Evolutionary conservation across 2,329 filamentous ascomycete species (phyloP).

Genomic region (Penicillium capsulatum): DNA sequence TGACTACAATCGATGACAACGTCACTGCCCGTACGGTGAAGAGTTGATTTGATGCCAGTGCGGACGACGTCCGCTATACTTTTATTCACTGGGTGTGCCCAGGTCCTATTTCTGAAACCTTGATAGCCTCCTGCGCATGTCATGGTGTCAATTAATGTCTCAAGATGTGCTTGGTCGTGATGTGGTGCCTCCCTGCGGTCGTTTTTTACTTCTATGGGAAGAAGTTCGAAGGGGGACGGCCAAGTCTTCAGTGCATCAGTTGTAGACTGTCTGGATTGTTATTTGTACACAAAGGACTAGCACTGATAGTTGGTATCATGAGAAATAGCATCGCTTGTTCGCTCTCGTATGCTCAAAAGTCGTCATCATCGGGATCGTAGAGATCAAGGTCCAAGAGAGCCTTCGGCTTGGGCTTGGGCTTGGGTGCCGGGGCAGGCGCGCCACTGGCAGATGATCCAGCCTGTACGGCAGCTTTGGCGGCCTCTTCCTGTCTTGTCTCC

Average conservation of each 20-base stretch:
- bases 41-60: not conserved
- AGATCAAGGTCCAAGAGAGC: conserved; percentile 43
- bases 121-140: no score
- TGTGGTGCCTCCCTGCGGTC: conserved; percentile 54
- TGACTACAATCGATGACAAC: no score
- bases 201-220: conserved; percentile 58
- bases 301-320: conserved; percentile 19
- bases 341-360: not conserved
- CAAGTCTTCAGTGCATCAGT: conserved; percentile 53
- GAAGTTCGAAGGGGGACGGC: conserved; percentile 54
- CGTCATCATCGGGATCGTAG: conserved; percentile 45
- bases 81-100: no score
- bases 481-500: conserved; percentile 33
- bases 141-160: no score
- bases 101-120: no score
- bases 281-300: not conserved
- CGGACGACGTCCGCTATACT: no score
- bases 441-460: conserved; percentile 25
- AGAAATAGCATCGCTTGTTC: not conserved
- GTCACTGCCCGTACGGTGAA: conserved; percentile 3
- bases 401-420: conserved; percentile 37
- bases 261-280: conserved; percentile 34
- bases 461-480: conserved; percentile 32
- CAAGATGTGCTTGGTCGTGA: conserved; percentile 51
- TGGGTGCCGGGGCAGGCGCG: conserved; percentile 14